These are phyloP conservation scores for Cynanchum wilfordii DNA, from an alignment of 257 asterid genomes.

Conservation along the genomic window DNA sequence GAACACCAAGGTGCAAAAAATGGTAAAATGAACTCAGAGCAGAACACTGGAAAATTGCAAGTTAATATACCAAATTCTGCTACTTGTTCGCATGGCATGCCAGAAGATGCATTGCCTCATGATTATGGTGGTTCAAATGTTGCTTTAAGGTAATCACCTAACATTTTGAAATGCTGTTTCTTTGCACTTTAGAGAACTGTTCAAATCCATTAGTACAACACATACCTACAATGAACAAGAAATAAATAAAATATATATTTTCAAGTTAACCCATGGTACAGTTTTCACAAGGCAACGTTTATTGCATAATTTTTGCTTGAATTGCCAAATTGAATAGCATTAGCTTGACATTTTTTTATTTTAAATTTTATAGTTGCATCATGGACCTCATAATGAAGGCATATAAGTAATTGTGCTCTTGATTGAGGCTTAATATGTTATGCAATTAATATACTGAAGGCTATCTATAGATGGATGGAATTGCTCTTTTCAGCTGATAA, in stretches of 20 bases:
- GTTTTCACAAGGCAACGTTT: neutral
- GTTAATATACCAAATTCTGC: slow-evolving; percentile 31
- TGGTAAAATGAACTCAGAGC: slow-evolving; percentile 21
- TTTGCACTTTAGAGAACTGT: neutral
- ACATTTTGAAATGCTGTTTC: neutral
- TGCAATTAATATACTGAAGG: neutral
- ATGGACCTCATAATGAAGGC: neutral
- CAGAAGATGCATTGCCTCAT: slow-evolving; percentile 28
- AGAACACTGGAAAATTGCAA: slow-evolving; percentile 35
- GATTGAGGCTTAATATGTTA: neutral
- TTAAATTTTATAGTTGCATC: no score
- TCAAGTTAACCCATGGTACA: neutral
- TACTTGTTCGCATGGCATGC: slow-evolving; percentile 40
- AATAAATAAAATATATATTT: neutral
- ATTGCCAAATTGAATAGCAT: neutral
- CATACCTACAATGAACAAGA: neutral
- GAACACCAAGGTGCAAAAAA: slow-evolving; percentile 29
- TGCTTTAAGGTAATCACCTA: slow-evolving; percentile 51
- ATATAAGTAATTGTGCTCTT: neutral
- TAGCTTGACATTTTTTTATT: neutral
- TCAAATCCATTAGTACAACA: neutral
- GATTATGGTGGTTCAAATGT: slow-evolving; percentile 31
- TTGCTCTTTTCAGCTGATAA: neutral
- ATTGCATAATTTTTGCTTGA: neutral
- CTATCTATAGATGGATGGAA: neutral